Evolutionary conservation across 768 basidiomycete species (phyloP).

Genomic region (Cantharellus cinnabarinus): DNA sequence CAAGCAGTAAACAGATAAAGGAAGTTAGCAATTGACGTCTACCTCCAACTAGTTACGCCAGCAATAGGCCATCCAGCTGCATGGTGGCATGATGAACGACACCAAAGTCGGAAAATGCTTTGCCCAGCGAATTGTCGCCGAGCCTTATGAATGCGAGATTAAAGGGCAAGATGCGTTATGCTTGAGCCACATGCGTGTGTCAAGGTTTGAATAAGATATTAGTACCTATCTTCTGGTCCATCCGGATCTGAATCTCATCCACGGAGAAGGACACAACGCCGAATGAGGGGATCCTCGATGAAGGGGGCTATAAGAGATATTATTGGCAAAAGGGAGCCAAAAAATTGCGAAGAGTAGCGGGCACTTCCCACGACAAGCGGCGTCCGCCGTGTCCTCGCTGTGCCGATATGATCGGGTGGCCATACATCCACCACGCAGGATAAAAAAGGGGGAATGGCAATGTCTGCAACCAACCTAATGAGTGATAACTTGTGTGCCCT

Average conservation of each 20-base stretch:
- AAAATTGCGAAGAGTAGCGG: background rate
- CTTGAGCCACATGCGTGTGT: background rate
- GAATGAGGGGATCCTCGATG: constrained; percentile 32
- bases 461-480: too few relatives aligned
- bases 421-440: constrained; percentile 11
- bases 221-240: constrained; percentile 44
- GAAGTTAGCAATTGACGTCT: constrained; percentile 6
- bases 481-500: too few relatives aligned
- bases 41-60: constrained; percentile 76
- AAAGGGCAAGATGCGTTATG: constrained; percentile 6
- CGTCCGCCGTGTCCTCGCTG: constrained; percentile 41
- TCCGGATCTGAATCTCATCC: constrained; percentile 50
- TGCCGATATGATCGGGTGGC: constrained; percentile 32
- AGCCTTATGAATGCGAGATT: constrained; percentile 20
- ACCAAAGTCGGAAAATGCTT: constrained; percentile 61
- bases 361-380: constrained; percentile 26
- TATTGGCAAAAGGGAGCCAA: background rate
- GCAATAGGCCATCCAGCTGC: constrained; percentile 60
- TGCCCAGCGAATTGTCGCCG: constrained; percentile 41
- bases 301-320: constrained; percentile 32
- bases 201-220: background rate
- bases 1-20: background rate
- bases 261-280: constrained; percentile 52
- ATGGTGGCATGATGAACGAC: constrained; percentile 47
- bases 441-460: too few relatives aligned